phyloP scores from a whole-genome alignment of 2,329 filamentous ascomycete genomes.

The Biscogniauxia marginata region DNA sequence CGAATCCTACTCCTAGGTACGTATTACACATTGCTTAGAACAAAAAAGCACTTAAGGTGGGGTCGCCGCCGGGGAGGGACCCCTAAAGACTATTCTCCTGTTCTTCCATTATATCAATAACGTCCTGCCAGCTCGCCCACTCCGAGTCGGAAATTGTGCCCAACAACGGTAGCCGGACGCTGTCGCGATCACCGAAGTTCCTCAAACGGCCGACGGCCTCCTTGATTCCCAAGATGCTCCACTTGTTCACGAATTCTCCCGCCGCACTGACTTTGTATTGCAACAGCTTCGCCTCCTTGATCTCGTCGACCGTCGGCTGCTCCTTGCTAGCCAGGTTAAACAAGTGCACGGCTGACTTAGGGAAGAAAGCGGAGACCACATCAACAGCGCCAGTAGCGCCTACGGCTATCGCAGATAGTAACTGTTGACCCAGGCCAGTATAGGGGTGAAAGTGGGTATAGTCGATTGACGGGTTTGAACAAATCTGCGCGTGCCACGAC shows the following conservation, averaged over 20 bases:
- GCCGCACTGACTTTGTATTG: conserved; percentile 45
- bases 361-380: conserved; percentile 63
- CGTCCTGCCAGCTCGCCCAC: conserved; percentile 12
- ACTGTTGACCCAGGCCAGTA: conserved; percentile 65
- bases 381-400: conserved; percentile 66
- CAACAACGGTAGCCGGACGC: conserved; percentile 14
- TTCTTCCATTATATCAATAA: conserved; percentile 17
- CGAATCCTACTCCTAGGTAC: not conserved
- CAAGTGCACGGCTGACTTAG: conserved; percentile 58
- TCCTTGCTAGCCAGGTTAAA: conserved; percentile 45
- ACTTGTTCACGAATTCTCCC: conserved; percentile 16
- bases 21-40: not conserved
- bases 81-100: conserved; percentile 15
- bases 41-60: not conserved
- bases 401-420: conserved; percentile 61
- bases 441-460: conserved; percentile 61
- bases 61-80: not conserved
- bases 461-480: conserved; percentile 59
- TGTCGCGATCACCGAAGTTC: conserved; percentile 14
- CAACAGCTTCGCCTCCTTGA: conserved; percentile 54
- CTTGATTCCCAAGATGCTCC: conserved; percentile 17
- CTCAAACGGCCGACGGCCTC: conserved; percentile 16
- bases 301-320: conserved; percentile 38
- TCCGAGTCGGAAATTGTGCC: conserved; percentile 17
- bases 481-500: conserved; percentile 62